Evolutionary conservation across 2,329 filamentous ascomycete genomes (phyloP), one percentile per base, ranked within the genome.

Genomic region (Fusarium irregulare): DNA sequence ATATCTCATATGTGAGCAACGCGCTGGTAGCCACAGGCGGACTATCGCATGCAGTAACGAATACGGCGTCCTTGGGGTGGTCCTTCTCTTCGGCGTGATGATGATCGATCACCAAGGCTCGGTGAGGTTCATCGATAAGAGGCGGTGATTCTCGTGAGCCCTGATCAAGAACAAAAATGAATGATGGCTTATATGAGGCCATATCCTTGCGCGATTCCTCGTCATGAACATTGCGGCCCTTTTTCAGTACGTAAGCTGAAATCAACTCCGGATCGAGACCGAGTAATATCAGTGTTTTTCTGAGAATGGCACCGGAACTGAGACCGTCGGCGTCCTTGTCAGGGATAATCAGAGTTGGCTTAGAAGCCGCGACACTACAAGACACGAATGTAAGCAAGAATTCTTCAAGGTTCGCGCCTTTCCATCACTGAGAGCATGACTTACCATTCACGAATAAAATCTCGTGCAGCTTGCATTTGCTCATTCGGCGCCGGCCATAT

Each of bases 241-340:
- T 91, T 53, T 82, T 79, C 4, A 90, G 79, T 6, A 91, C 82
- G 74, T 92, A 88, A 0, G 86, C 83, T 6, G 85, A 81, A 58
- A 92, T 88, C 2, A 86, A 78, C 9, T 81, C 77, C 10, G 81
- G 68, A 12, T 84, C 76, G 1, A 91, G 82, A 3, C 89, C 89
- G 1, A 92, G 84, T 3, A 87, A 78, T 3, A 85, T 77, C 6
- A 92, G 80, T 0, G 89, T 91, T 57, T 85, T 86, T 58, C 87
- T 81, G 3, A 92, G 76, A 30, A 92, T 91, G 2, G 86, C 86
- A 1, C 90, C 90, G 4, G 89, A 87, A 4, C 86, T 86, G 5
- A 92, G 80, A 0, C 90, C 90, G 76, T 92, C 90, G 4, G 89
- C 89, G 70, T 92, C 89, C 73, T 91, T 92, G 74, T 92, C 90